phyloP scores from a whole-genome alignment of 495 filamentous ascomycete genomes.

The Penicillium maclennaniae region DNA sequence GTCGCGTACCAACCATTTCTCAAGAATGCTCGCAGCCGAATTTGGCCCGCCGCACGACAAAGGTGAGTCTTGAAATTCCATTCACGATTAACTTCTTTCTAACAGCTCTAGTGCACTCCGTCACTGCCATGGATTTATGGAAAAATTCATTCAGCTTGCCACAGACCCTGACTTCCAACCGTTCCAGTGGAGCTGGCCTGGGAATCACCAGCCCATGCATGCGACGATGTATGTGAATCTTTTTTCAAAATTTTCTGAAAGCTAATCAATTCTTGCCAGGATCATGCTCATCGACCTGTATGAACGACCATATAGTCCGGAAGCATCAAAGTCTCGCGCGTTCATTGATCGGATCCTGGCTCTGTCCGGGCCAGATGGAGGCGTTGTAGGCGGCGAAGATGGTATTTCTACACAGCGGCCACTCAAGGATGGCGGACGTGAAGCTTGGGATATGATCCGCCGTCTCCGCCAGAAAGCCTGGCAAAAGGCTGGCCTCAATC shows the following conservation, averaged over 20 bases:
- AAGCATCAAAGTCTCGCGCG: constrained; percentile 44
- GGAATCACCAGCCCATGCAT: constrained; percentile 56
- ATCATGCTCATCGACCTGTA: constrained; percentile 56
- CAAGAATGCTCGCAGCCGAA: constrained; percentile 52
- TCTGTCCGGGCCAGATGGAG: constrained; percentile 49
- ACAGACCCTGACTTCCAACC: constrained; percentile 52
- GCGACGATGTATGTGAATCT: constrained; percentile 40
- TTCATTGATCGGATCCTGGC: constrained; percentile 53
- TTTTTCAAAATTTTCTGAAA: not conserved
- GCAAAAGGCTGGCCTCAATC: constrained; percentile 47
- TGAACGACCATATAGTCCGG: constrained; percentile 46
- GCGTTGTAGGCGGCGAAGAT: constrained; percentile 49
- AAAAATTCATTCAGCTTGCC: constrained; percentile 50
- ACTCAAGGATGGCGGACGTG: constrained; percentile 49
- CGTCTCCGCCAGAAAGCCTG: constrained; percentile 49
- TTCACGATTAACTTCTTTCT: not conserved
- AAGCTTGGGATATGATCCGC: constrained; percentile 54
- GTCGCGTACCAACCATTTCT: constrained; percentile 55
- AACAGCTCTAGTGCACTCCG: constrained; percentile 44
- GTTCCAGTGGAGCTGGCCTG: constrained; percentile 58
- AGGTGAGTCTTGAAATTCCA: constrained; percentile 29
- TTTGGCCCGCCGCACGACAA: constrained; percentile 51
- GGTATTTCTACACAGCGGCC: constrained; percentile 45
- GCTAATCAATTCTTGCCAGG: constrained; percentile 16
- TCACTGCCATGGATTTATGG: constrained; percentile 53